Conservation (phyloP, 2,329 filamentous ascomycete species). For the Xylariales sp. region DNA sequence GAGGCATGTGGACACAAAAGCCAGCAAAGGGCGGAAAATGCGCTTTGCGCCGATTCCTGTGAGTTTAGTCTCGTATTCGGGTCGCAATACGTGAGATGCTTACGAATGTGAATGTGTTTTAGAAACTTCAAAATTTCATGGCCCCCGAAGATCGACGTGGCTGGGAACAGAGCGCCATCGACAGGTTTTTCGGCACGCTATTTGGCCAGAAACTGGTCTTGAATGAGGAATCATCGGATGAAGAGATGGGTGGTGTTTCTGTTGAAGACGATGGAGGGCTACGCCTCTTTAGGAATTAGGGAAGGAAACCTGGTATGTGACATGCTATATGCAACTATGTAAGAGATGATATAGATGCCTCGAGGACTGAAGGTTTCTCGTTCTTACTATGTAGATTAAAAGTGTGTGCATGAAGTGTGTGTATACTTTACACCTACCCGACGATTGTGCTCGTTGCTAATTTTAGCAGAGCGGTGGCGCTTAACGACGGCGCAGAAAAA, state of each 20-base stretch:
- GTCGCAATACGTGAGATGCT: slow-evolving; percentile 4
- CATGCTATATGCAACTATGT: background rate
- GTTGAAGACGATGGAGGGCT: slow-evolving; percentile 66
- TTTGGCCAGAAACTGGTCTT: slow-evolving; percentile 77
- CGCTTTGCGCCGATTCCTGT: slow-evolving; percentile 69
- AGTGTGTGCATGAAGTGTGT: no score
- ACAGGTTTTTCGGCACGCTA: slow-evolving; percentile 79
- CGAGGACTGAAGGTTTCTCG: no score
- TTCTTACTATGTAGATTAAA: no score
- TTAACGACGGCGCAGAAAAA: no score
- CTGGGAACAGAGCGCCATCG: slow-evolving; percentile 85
- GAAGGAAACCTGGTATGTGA: slow-evolving; percentile 1
- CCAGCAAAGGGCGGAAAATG: slow-evolving; percentile 94
- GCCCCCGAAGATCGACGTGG: slow-evolving; percentile 82
- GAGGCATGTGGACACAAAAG: slow-evolving; percentile 89
- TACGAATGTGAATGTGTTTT: slow-evolving; percentile 67
- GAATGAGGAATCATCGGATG: slow-evolving; percentile 66
- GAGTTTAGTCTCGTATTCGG: slow-evolving; percentile 18
- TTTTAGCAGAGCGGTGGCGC: no score
- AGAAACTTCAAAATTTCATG: slow-evolving; percentile 99
- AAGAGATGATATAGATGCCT: no score
- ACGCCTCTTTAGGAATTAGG: slow-evolving; percentile 59
- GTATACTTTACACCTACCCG: no score
- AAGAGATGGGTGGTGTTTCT: slow-evolving; percentile 61
- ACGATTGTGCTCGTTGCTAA: no score